Conservation (phyloP, 2,329 filamentous ascomycete species). For the Sporothrix curviconia region DNA sequence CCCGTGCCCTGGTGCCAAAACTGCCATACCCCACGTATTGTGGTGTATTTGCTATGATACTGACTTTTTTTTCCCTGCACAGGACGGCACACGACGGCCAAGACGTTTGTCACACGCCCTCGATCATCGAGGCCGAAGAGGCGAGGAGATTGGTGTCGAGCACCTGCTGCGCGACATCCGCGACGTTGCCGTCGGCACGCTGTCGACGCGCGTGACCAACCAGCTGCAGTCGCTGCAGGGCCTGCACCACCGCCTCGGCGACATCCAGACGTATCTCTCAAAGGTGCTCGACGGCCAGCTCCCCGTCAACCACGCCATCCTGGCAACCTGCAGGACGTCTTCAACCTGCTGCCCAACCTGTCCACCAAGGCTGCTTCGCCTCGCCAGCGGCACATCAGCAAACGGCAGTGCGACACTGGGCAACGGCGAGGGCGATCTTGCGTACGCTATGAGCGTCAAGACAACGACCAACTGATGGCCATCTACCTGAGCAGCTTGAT, state of each 20-base stretch:
- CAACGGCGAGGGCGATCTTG: conserved; percentile 66
- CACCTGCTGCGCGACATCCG: conserved; percentile 96
- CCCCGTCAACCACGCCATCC: conserved; percentile 92
- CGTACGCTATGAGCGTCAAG: conserved; percentile 97
- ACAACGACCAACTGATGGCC: conserved; percentile 98
- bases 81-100: conserved; percentile 97
- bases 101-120: conserved; percentile 99
- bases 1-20: too few relatives aligned
- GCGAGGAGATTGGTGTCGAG: conserved; percentile 97
- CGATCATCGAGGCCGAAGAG: conserved; percentile 97
- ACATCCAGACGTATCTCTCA: conserved; percentile 91
- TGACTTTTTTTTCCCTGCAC: conserved; percentile 11
- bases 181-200: conserved; percentile 92
- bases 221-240: conserved; percentile 96
- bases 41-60: too few relatives aligned
- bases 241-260: conserved; percentile 84
- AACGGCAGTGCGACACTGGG: too few relatives aligned
- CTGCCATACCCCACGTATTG: too few relatives aligned
- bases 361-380: conserved; percentile 46
- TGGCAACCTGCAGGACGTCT: conserved; percentile 99
- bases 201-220: conserved; percentile 94
- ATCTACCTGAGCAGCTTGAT: conserved; percentile 97
- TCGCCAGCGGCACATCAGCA: too few relatives aligned
- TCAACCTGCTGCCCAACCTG: conserved; percentile 95
- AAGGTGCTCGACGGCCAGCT: conserved; percentile 91